These are phyloP conservation scores for Saraca asoca DNA, from an alignment of 331 rosid species.

Conservation along the genomic window DNA sequence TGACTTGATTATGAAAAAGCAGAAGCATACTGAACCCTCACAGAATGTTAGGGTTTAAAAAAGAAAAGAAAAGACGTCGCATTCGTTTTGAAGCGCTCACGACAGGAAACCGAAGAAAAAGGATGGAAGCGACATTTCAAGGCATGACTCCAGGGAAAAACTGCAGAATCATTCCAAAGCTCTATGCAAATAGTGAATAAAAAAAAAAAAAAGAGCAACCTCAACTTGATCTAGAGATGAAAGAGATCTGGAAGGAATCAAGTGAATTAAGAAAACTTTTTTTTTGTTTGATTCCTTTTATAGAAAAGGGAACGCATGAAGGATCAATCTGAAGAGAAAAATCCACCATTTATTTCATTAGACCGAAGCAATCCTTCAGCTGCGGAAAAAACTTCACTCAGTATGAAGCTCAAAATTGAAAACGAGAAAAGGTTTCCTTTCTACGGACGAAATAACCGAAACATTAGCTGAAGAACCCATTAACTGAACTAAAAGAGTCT, in stretches of 20 bases:
- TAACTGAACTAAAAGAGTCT: too few relatives aligned
- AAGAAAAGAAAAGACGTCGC: too few relatives aligned
- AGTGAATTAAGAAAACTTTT: not conserved
- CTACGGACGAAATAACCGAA: slow-evolving; percentile 5
- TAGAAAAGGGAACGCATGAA: slow-evolving; percentile 9
- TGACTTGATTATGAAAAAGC: not conserved
- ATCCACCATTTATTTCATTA: slow-evolving; percentile 17
- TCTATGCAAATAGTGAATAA: slow-evolving; percentile 28
- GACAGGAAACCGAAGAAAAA: slow-evolving; percentile 6
- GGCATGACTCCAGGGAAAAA: slow-evolving; percentile 10
- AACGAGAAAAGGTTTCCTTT: not conserved
- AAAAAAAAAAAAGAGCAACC: slow-evolving; percentile 6
- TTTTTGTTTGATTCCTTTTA: not conserved
- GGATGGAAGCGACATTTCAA: slow-evolving; percentile 3
- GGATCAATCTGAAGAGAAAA: not conserved
- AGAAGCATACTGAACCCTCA: not conserved
- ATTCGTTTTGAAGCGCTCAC: too few relatives aligned
- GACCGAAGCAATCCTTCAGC: slow-evolving; percentile 12
- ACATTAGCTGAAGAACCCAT: slow-evolving; percentile 18
- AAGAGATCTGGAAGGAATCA: slow-evolving; percentile 1
- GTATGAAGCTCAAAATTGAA: slow-evolving; percentile 5
- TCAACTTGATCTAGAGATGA: slow-evolving; percentile 21
- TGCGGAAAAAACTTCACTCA: slow-evolving; percentile 2
- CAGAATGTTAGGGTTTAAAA: too few relatives aligned
- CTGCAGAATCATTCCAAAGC: slow-evolving; percentile 23